Evolutionary conservation across 2,329 filamentous ascomycete genomes (phyloP), one percentile per base, ranked within the genome.

Genomic region (Neocucurbitaria cava): DNA sequence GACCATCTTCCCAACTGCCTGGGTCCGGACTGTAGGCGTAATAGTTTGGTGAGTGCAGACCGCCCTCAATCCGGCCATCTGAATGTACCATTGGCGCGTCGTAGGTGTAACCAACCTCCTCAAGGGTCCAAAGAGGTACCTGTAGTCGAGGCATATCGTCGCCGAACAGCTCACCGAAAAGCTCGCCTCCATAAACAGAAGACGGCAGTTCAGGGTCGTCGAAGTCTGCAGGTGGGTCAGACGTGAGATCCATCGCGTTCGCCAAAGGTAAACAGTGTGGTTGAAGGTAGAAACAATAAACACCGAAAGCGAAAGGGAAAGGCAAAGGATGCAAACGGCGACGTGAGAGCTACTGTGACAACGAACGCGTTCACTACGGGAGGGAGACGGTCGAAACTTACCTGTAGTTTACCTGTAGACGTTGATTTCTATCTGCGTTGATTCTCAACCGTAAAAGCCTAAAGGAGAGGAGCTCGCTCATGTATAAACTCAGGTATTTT

Each of bases 1-100:
- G 33, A 3, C 62, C 64, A 1, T 70, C 67, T 20, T 61, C 41
- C 68, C 67, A 70, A 7, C 46, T 56, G n/a, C 46, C 18, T 6
- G 20, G 3, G 47, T 36, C 5, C 20, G 35, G 10, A 11, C 39
- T 33, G 33, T 62, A 56, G 5, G 51, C 36, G 53, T 64, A 52
- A 42, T 56, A 52, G 9, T 56, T 42, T 2, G 55, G 59, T 11
- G 47, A 20, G n/a, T 54, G 33, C 13, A 38, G 30, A 13, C 28
- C 54, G 36, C 44, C 31, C 10, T 56, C 48, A 5, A 62, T 31
- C n/a, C 44, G 50, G 6, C 52, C 56, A 28, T 59, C 48, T 3
- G 35, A 10, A 18, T 46, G 23, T 23, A 46, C 28, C n/a, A 43
- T 33, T 23, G n/a, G 52, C 15, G 39, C 33, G 8, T 48, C 28